Percentiles rank a stretch among this genome's conserved stretches.
These are phyloP conservation scores for Venturia carpophila DNA, from an alignment of 2,329 filamentous ascomycete genomes.

Conservation along the genomic window DNA sequence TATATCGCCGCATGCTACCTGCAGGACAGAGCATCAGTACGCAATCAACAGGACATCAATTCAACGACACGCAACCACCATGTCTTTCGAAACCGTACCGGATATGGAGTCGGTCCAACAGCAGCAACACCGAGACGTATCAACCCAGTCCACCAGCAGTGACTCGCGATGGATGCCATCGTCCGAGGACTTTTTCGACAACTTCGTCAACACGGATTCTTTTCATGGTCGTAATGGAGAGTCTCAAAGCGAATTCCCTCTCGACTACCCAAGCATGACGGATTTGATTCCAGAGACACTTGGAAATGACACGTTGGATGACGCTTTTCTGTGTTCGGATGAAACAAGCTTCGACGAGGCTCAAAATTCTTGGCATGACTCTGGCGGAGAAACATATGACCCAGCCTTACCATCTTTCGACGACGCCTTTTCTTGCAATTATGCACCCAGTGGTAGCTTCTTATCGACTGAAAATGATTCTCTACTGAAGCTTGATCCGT, in stretches of 20 bases:
- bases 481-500: neutral
- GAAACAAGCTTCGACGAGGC: conserved; percentile 35
- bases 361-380: conserved; percentile 44
- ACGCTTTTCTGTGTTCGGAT: conserved; percentile 39
- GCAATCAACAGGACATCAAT: neutral
- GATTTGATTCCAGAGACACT: conserved; percentile 42
- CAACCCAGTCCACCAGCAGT: conserved; percentile 35
- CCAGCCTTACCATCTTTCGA: conserved; percentile 37
- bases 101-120: neutral
- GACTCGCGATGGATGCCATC: conserved; percentile 46
- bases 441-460: conserved; percentile 11
- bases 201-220: conserved; percentile 53
- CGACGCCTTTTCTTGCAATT: conserved; percentile 9
- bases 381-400: neutral
- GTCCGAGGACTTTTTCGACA: conserved; percentile 55
- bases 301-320: conserved; percentile 36
- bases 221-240: conserved; percentile 40
- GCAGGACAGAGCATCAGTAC: neutral
- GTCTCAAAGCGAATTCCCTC: conserved; percentile 38
- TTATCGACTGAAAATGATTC: neutral
- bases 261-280: conserved; percentile 47
- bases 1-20: neutral
- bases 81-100: conserved; percentile 3
- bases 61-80: neutral
- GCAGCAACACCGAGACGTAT: neutral